Base-by-base conservation (phyloP, 768 basidiomycete genomes). In the Amanita pallidorosea region DNA sequence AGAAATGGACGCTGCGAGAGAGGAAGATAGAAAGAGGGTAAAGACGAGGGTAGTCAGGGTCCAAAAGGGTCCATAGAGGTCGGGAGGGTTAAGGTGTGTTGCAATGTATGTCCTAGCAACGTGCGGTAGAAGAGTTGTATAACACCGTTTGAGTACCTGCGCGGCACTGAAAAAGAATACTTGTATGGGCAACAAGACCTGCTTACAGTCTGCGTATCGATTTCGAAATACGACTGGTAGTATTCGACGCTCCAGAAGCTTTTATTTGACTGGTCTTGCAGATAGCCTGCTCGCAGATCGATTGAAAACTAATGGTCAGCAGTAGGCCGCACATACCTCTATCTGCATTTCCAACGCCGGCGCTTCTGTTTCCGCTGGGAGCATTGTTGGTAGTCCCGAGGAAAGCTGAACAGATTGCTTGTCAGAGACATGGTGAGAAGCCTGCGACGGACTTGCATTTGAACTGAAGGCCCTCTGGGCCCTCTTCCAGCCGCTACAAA, bases 41-140 rank as follows among this genome's bases (percentile, higher is more conserved):
- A 98, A 90, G 40, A 96, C 85, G 55, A 99, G 80, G 1, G 95
- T 98, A 1, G 93, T 95, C 34, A 96, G 77, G 0, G 94, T 91
- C 95, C 95, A 99, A 71, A 99, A 97, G 1, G 95, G 93, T 0
- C 94, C 94, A 62, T 88, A 86, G 36, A 89, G 77, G 62, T 89
- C 87, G 37, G 82, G 73, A 38, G 85, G 85, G 48, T 72, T 76
- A 31, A 84, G 73, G 53, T 83, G 78, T 11, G 76, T 74, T 4
- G 80, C 70, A 46, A 80, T 72, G 60, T 80, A 89, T 38, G 77
- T 74, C 4, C 53, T 53, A 3, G 79, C 67, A 27, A 81, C 76
- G 25, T 75, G 74, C n/a, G 87, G 87, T n/a, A 86, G 76, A 49
- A 91, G 69, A 0, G 88, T 89, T 13, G 75, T 76, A 63, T 85